These are phyloP conservation scores for Beauveria asiatica DNA, from an alignment of 2,329 filamentous ascomycete genomes.

Conservation along the genomic window DNA sequence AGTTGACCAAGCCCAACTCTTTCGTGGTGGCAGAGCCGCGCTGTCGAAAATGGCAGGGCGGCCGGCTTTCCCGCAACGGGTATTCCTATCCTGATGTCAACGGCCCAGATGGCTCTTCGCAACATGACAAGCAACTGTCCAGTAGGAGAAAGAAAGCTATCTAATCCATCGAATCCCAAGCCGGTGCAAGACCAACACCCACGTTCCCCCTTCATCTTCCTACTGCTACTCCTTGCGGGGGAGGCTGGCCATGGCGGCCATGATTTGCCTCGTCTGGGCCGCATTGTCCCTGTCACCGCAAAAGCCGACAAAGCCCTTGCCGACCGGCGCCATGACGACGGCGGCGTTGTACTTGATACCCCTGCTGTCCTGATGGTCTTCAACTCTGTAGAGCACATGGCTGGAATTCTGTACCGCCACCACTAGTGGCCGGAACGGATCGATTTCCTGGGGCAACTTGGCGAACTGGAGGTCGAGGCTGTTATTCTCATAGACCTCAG, in stretches of 20 bases:
- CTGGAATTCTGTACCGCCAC: too few species aligned
- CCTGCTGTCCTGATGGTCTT: too few species aligned
- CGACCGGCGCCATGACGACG: not conserved
- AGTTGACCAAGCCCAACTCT: too few species aligned
- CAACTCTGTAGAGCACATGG: too few species aligned
- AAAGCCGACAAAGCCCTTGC: not conserved
- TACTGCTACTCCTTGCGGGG: not conserved
- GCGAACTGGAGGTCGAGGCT: not conserved
- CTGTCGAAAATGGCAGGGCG: too few species aligned
- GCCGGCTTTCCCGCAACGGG: too few species aligned
- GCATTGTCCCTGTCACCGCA: not conserved
- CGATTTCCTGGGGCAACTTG: not conserved
- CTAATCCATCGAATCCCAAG: not conserved
- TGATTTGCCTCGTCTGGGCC: not conserved
- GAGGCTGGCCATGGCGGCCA: not conserved
- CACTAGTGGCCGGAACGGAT: too few species aligned
- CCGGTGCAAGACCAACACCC: too few species aligned
- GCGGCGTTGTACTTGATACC: too few species aligned
- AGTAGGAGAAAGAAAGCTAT: not conserved
- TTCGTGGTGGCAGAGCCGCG: too few species aligned
- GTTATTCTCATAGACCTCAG: not conserved
- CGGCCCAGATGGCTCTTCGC: too few species aligned
- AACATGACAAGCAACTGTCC: not conserved
- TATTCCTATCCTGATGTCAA: too few species aligned
- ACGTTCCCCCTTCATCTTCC: not conserved